Evolutionary conservation across 805 yeast species (phyloP), one percentile per base, ranked within the genome.

Genomic region (Kurtzmaniella fragi): DNA sequence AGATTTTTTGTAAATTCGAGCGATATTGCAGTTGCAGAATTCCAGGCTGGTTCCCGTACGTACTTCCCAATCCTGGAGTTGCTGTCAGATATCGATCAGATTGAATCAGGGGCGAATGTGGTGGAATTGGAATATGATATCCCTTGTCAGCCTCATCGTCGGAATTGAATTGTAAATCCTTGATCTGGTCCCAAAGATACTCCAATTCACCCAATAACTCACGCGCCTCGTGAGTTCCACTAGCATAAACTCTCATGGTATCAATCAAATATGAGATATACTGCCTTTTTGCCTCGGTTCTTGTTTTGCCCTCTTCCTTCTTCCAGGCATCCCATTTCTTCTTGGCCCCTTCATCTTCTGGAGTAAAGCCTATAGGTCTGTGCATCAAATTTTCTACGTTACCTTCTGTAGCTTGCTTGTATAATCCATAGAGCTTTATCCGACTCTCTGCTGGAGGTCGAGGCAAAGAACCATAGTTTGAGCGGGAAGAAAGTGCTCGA

Each of bases 381-480:
- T 74, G 72, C 78, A 84, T 73, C 31, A 82, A 68, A 2, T 82
- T 82, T 35, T 73, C 75, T 7, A 84, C 88, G 56, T 87, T 79
- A 6, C 96, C 96, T 59, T 85, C 91, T 4, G 95, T 87, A 2
- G 95, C 90, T 55, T 87, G 96, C 52, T 87, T 88, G 62, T 86
- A 87, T 37, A 87, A 70, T 0, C 95, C 95, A 56, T 87, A 87
- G 3, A 87, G 68, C 46, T 71, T 71, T 42, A 82, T 78, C 27
- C 95, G 59, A 43, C 69, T 75, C 38, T 80, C 82, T 2, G 84
- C 73, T 0, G 93, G 89, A 0, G 95, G 95, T 20, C 90, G 70
- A 0, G 90, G 88, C 23, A 84, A 62, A 8, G 82, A 65, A 12
- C 80, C 80, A 43, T 76, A 70, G 32, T 78, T 77, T 15, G 82